Conservation (phyloP, 495 filamentous ascomycete genomes). For the Lasiosphaeria ovina region DNA sequence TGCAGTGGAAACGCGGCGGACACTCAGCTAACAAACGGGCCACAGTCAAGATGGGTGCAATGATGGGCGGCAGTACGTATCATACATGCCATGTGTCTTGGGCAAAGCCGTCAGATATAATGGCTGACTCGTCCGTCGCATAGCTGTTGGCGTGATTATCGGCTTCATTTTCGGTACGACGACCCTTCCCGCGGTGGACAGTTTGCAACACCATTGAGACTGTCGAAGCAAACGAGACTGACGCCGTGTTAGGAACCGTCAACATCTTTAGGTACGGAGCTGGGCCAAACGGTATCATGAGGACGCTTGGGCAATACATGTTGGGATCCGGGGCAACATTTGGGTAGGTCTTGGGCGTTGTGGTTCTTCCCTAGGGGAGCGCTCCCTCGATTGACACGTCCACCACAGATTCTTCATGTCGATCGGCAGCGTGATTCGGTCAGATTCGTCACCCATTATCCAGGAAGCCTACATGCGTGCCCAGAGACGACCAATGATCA, state of each 20-base stretch:
- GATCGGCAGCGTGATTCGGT: constrained; percentile 92
- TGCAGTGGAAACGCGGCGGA: background rate
- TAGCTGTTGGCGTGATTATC: constrained; percentile 94
- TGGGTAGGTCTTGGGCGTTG: constrained; percentile 58
- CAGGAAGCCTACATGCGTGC: constrained; percentile 61
- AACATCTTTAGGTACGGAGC: constrained; percentile 93
- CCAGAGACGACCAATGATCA: constrained; percentile 59
- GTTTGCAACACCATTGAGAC: background rate
- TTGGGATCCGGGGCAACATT: constrained; percentile 94
- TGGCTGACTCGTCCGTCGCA: background rate
- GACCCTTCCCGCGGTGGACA: background rate
- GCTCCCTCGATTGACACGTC: constrained; percentile 1
- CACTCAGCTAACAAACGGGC: constrained; percentile 24
- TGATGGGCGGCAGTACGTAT: constrained; percentile 94
- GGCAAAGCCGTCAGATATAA: too few relatives aligned
- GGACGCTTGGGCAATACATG: constrained; percentile 96
- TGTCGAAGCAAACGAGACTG: constrained; percentile 10
- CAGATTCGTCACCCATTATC: constrained; percentile 64
- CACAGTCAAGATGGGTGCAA: constrained; percentile 92
- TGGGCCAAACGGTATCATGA: constrained; percentile 87
- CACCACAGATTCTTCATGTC: constrained; percentile 93
- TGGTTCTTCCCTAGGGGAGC: background rate
- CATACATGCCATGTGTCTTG: background rate
- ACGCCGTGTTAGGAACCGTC: constrained; percentile 65
- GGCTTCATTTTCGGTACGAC: constrained; percentile 90